Evolutionary conservation across 176 grass and related monocot species (phyloP).

Genomic region (Dactylis glomerata): DNA sequence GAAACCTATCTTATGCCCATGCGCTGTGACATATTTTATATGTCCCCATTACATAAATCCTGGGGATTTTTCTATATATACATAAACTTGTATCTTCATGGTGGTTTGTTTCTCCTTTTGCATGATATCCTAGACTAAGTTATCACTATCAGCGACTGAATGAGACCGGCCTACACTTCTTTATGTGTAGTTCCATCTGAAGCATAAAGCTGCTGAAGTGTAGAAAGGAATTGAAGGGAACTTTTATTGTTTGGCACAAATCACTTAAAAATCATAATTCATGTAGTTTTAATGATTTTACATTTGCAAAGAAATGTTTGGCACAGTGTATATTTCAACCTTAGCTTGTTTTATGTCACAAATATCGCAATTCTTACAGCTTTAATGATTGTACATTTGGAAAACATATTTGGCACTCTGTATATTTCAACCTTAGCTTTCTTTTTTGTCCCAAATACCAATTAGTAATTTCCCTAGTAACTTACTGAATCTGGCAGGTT

Average conservation of each 20-base stretch:
- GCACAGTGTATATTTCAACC: not conserved
- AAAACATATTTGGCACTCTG: not conserved
- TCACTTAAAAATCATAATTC: not conserved
- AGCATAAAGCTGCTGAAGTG: not conserved
- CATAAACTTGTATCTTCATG: not conserved
- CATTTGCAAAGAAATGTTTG: not conserved
- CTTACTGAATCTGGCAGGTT: conserved; percentile 51
- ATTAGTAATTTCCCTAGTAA: conserved; percentile 15
- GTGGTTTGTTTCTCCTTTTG: not conserved
- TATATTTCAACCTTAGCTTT: not conserved
- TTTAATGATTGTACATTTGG: not conserved
- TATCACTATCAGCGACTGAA: not conserved
- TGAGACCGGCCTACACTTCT: not conserved
- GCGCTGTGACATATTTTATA: not conserved
- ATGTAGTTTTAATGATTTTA: not conserved
- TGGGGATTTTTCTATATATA: not conserved
- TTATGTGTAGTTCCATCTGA: not conserved
- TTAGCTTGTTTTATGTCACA: not conserved
- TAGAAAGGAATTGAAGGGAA: not conserved
- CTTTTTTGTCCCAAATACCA: conserved; percentile 7
- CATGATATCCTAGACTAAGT: not conserved
- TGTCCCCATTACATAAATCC: not conserved
- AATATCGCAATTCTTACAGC: not conserved
- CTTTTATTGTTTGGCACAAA: not conserved
- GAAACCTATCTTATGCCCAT: not conserved